Percentiles rank a stretch among this genome's conserved stretches.
Evolutionary conservation across 2,329 filamentous ascomycete species (phyloP).

Genomic region (Colletotrichum musae): DNA sequence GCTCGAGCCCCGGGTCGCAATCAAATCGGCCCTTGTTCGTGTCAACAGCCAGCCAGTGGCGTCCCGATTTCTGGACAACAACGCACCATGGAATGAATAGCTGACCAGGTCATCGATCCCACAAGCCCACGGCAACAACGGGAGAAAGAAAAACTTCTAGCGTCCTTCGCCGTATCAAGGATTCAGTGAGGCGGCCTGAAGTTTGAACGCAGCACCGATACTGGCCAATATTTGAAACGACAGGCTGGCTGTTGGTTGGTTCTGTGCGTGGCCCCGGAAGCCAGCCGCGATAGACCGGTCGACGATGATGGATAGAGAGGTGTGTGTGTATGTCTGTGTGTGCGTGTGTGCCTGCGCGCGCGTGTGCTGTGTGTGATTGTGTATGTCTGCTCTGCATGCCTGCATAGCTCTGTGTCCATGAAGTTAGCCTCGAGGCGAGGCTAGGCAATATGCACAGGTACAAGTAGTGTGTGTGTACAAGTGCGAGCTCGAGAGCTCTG

Average conservation of each 20-base stretch:
- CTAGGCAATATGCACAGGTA: background rate
- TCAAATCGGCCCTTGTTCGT: conserved; percentile 18
- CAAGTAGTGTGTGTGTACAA: background rate
- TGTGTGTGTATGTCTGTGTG: background rate
- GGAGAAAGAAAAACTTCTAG: conserved; percentile 28
- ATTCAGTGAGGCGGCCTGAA: background rate
- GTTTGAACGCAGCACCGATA: background rate
- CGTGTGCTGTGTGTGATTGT: background rate
- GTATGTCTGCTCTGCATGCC: background rate
- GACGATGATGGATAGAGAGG: conserved; percentile 1
- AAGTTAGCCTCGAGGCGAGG: background rate
- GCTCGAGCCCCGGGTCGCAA: conserved; percentile 23
- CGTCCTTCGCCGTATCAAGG: conserved; percentile 9
- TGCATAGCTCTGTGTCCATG: background rate
- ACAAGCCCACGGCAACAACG: background rate
- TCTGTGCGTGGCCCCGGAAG: conserved; percentile 36
- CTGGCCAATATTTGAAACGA: conserved; percentile 35
- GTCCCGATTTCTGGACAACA: conserved; percentile 24
- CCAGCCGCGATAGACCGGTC: conserved; percentile 21
- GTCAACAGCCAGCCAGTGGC: conserved; percentile 39
- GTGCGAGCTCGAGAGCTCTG: background rate
- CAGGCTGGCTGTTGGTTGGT: conserved; percentile 19
- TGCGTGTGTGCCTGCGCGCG: background rate
- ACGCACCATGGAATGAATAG: background rate
- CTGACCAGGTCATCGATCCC: conserved; percentile 9